These are phyloP conservation scores for Suhomyces atakaporum DNA, from an alignment of 1,139 yeast species.

Conservation along the genomic window DNA sequence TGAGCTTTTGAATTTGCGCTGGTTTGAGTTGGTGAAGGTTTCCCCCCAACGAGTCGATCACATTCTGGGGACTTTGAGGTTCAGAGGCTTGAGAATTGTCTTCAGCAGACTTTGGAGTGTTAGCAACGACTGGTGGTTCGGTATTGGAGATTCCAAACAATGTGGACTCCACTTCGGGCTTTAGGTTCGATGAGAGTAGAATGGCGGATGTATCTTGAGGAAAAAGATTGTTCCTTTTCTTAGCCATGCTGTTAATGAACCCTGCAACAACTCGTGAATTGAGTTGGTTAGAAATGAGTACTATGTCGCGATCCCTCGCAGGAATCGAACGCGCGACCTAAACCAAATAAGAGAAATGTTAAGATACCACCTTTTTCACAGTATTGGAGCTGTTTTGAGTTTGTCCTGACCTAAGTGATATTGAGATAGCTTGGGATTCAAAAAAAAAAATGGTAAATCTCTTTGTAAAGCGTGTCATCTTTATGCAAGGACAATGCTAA, in stretches of 20 bases:
- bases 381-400: too few relatives aligned
- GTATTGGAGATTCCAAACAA: conserved; percentile 10
- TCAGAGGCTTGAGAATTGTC: background rate
- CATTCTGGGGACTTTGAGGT: background rate
- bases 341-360: background rate
- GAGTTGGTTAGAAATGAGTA: too few relatives aligned
- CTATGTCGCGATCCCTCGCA: too few relatives aligned
- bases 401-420: background rate
- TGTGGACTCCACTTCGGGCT: conserved; percentile 10
- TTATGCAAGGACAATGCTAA: conserved; percentile 99
- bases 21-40: conserved; percentile 21
- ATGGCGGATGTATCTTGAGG: conserved; percentile 13
- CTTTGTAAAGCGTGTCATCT: conserved; percentile 98
- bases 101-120: background rate
- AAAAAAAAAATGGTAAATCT: conserved; percentile 80
- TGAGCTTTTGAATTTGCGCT: conserved; percentile 34
- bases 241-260: conserved; percentile 10
- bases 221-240: conserved; percentile 15
- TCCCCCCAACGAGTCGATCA: conserved; percentile 17
- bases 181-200: conserved; percentile 7
- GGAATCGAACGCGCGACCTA: conserved; percentile 14
- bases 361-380: too few relatives aligned
- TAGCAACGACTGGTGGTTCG: background rate
- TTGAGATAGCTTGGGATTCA: background rate
- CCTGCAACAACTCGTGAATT: too few relatives aligned